Evolutionary conservation across 2,329 filamentous ascomycete genomes (phyloP).

Genomic region (Calonectria pauciramosa): DNA sequence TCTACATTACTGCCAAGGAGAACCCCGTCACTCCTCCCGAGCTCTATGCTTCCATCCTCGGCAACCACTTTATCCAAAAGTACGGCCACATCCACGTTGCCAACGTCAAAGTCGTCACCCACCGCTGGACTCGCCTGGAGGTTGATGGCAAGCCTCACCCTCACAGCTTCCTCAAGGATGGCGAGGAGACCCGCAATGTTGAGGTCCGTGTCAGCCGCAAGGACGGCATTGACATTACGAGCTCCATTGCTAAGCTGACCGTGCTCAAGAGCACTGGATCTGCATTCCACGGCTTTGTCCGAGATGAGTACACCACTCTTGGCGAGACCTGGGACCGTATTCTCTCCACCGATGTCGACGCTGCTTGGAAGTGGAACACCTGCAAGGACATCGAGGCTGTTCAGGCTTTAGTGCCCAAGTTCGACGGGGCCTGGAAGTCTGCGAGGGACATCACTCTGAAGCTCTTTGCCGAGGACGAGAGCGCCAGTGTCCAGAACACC

Average conservation of each 20-base stretch:
- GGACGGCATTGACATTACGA: slow-evolving; percentile 81
- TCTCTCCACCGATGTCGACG: slow-evolving; percentile 92
- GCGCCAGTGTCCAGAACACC: slow-evolving; percentile 93
- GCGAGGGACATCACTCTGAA: slow-evolving; percentile 91
- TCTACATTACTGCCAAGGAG: slow-evolving; percentile 95
- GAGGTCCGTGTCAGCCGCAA: slow-evolving; percentile 78
- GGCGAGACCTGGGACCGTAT: slow-evolving; percentile 95
- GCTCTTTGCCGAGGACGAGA: slow-evolving; percentile 90
- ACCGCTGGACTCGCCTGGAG: slow-evolving; percentile 92
- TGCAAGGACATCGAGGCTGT: slow-evolving; percentile 79
- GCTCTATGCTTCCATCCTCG: slow-evolving; percentile 88
- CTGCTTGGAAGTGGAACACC: slow-evolving; percentile 85
- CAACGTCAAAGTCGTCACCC: slow-evolving; percentile 84
- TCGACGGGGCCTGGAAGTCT: slow-evolving; percentile 83
- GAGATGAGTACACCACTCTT: slow-evolving; percentile 93
- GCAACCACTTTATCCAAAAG: slow-evolving; percentile 87
- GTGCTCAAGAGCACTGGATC: slow-evolving; percentile 98
- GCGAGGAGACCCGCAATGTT: slow-evolving; percentile 87
- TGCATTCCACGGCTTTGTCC: slow-evolving; percentile 93
- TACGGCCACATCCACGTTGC: slow-evolving; percentile 91
- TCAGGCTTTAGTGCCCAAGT: slow-evolving; percentile 72
- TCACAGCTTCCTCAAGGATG: slow-evolving; percentile 93
- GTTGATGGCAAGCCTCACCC: slow-evolving; percentile 92
- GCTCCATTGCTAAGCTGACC: slow-evolving; percentile 83
- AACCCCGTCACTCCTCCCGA: slow-evolving; percentile 93